These are phyloP conservation scores for Annulohypoxylon nitens DNA, from an alignment of 495 filamentous ascomycete genomes.

Conservation along the genomic window DNA sequence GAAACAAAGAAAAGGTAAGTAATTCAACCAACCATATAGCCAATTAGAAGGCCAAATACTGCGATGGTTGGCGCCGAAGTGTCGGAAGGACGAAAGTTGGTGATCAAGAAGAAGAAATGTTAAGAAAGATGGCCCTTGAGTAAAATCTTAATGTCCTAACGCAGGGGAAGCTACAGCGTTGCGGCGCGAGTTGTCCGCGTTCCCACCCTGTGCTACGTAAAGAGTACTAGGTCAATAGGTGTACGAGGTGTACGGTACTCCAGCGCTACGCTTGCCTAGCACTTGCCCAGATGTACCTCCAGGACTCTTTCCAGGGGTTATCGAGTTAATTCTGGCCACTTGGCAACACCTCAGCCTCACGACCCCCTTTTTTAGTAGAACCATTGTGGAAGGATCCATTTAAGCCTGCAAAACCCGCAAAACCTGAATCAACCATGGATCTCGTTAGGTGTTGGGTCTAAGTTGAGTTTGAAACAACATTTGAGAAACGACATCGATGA, in stretches of 20 bases:
- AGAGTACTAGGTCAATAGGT: constrained; percentile 2
- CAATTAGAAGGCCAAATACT: constrained; percentile 30
- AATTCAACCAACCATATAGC: constrained; percentile 41
- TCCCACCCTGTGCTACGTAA: constrained; percentile 38
- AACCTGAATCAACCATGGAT: neutral
- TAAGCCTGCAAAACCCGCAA: neutral
- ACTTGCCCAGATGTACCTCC: constrained; percentile 14
- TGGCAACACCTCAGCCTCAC: constrained; percentile 44
- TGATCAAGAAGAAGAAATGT: constrained; percentile 24
- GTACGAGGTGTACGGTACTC: constrained; percentile 10
- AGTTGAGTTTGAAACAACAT: constrained; percentile 1
- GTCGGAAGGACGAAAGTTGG: constrained; percentile 26
- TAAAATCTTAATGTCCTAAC: constrained; percentile 41
- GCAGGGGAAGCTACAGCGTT: constrained; percentile 39
- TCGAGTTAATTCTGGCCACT: constrained; percentile 49
- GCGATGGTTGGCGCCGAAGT: constrained; percentile 38
- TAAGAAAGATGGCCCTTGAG: constrained; percentile 26
- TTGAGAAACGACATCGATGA: neutral
- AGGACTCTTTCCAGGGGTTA: constrained; percentile 8
- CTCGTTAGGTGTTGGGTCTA: neutral
- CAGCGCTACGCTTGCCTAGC: neutral
- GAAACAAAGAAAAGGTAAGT: constrained; percentile 38
- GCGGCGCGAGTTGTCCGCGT: constrained; percentile 31
- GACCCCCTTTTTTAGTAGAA: constrained; percentile 24
- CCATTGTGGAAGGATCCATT: constrained; percentile 4